Base-by-base conservation (phyloP, 139 green algal genomes). In the Chlorella sp. region DNA sequence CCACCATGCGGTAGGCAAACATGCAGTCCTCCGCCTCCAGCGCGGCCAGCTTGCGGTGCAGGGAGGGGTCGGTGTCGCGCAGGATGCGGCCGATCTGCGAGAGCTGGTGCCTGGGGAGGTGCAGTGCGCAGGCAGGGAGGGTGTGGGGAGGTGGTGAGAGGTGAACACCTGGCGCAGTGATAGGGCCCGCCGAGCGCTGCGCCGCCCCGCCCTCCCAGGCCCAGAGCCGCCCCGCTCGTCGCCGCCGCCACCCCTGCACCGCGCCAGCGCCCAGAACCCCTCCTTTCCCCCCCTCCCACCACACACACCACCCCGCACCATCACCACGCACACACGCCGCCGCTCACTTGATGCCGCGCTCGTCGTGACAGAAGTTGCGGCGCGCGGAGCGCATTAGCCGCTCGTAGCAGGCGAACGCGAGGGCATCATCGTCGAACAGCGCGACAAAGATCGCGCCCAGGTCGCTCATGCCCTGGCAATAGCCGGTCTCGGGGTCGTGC, bases 381-480 rank as follows among this genome's bases (percentile, higher is more conserved):
- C 90, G 83, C 35, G 84, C 83, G 74, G 73, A 65, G 19, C 79
- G 69, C 93, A 97, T 97, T 29, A 97, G 82, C 21, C 71, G 74
- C 43, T 87, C 83, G 68, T 95, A 97, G 86, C 90, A 96, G 79
- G 82, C 91, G 79, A 97, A 97, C 5, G 91, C 93, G 38, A 96
- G 77, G 3, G 87, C 87, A 56, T 97, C 93, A 61, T 96, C 90
- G 21, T 91, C 84, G 48, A 94, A 70, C 43, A 97, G 73, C 72
- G 88, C 69, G 68, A 97, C 73, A 65, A 97, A 92, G 7, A 91
- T 82, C n/a, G 91, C 87, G 58, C 92, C 86, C 53, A 97, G 77
- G 83, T 97, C 93, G 15, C 87, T 91, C 93, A 97, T 97, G 61
- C 89, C 93, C 73, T 97, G 93, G 82, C 90, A 95, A 80, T 97